These are phyloP conservation scores for Cryptococcus sp. DNA, from an alignment of 1,284 basidiomycete species.

Conservation along the genomic window DNA sequence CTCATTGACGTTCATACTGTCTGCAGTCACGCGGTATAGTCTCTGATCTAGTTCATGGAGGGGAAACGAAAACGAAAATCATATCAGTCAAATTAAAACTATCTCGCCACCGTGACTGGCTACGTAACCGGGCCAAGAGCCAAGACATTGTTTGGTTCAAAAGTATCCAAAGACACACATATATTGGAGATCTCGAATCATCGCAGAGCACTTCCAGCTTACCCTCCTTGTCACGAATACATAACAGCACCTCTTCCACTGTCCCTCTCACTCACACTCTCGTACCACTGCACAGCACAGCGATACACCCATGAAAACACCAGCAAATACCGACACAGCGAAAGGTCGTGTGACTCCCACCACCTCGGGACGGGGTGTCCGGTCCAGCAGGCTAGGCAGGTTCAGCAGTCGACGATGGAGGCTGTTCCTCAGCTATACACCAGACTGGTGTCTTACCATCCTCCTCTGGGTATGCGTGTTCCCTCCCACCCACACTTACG, in stretches of 20 bases:
- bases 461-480: slow-evolving; percentile 44
- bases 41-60: no score
- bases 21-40: no score
- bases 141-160: no score
- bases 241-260: not conserved
- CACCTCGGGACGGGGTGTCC: not conserved
- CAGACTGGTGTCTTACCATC: slow-evolving; percentile 52
- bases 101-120: not conserved
- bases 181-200: no score
- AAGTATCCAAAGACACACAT: no score
- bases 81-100: no score
- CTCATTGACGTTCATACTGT: no score
- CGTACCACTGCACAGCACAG: not conserved
- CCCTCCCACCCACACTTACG: not conserved
- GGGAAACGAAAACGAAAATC: no score
- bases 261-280: not conserved
- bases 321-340: not conserved
- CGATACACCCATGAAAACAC: not conserved
- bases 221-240: no score
- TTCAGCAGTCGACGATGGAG: slow-evolving; percentile 9
- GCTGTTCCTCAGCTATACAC: slow-evolving; percentile 46
- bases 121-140: no score
- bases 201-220: no score
- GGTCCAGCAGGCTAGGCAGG: no score
- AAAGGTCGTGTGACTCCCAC: slow-evolving; percentile 11